These are phyloP conservation scores for Penicillium concentricum DNA, from an alignment of 2,329 filamentous ascomycete species.

Conservation along the genomic window DNA sequence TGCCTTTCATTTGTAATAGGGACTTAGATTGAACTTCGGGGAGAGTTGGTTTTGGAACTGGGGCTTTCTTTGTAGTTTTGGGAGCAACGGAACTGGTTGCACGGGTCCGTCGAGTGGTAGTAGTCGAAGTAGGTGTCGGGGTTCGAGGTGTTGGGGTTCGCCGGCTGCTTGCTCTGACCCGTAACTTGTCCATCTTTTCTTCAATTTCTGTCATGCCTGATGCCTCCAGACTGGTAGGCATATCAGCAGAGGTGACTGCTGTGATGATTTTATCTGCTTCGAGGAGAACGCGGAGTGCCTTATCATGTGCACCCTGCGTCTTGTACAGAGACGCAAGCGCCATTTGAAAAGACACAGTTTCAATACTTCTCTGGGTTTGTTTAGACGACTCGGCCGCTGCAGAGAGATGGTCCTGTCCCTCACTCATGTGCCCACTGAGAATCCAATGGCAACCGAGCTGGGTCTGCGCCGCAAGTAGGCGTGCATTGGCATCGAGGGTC, in stretches of 20 bases:
- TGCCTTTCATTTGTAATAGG: conserved; percentile 47
- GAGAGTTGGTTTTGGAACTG: conserved; percentile 14
- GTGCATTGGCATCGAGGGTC: conserved; percentile 62
- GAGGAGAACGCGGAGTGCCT: conserved; percentile 52
- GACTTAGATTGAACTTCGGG: conserved; percentile 37
- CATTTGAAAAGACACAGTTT: conserved; percentile 50
- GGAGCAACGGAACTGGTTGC: conserved; percentile 26
- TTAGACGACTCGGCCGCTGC: conserved; percentile 58
- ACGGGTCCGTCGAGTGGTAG: conserved; percentile 31
- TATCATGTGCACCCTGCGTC: conserved; percentile 47
- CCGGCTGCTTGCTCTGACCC: conserved; percentile 31
- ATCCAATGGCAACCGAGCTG: conserved; percentile 51
- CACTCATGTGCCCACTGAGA: conserved; percentile 49
- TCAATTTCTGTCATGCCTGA: conserved; percentile 38
- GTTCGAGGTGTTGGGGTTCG: conserved; percentile 25
- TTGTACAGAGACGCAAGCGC: conserved; percentile 49
- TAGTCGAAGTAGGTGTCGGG: conserved; percentile 23
- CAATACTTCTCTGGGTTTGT: conserved; percentile 51
- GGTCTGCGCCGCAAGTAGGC: conserved; percentile 48
- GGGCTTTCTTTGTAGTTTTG: conserved; percentile 22
- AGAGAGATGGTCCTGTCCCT: conserved; percentile 56
- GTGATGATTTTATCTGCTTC: conserved; percentile 48
- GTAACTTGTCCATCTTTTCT: conserved; percentile 45
- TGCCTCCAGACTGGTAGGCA: conserved; percentile 28
- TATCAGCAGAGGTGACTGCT: conserved; percentile 39